Evolutionary conservation across 345 rosid species (phyloP), one percentile per base, ranked within the genome.

Genomic region (Citrus medica): DNA sequence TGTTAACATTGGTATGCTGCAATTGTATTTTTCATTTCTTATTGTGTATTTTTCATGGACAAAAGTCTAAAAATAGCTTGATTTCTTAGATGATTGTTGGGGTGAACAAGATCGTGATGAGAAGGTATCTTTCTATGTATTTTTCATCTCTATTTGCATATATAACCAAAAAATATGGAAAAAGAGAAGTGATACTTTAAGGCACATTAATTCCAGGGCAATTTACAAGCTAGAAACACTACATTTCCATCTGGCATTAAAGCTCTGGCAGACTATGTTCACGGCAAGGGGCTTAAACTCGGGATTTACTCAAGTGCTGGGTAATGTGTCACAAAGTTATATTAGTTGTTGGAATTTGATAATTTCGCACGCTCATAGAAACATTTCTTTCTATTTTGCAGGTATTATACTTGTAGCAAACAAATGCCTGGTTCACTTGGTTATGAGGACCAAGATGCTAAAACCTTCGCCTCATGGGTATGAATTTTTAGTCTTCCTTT

Each of bases 341-440:
- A 27, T 1, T 67, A 64, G 7, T 13, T 27, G 27, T 40, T 2
- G 17, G 17, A 33, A 35, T 62, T 13, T 46, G 51, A 46, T n/a
- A 53, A 46, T 46, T 46, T 46, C 5, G 17, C 51, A 12, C 0
- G 16, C 51, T 10, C 51, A 46, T 46, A 46, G 17, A 46, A 46
- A 3, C 51, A 46, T 12, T 46, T 12, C 48, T 46, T 13, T 13
- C 51, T 46, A 46, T 46, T 46, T 80, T 79, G 64, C 83, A 96
- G 98, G 86, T 87, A 84, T 73, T 80, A 83, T 16, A 96, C 99
- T 12, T 96, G 99, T 77, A 94, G 98, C 85, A 90, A 85, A 82
- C 86, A 86, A 40, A 92, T 92, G 98, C 98, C 98, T 0, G 99
- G 99, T 61, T 96, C 98, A 67, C 90, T 96, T 76, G 94, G 94